Evolutionary conservation across 2,329 filamentous ascomycete species (phyloP), one percentile per base, ranked within the genome.

Genomic region (Fusarium circinatum): DNA sequence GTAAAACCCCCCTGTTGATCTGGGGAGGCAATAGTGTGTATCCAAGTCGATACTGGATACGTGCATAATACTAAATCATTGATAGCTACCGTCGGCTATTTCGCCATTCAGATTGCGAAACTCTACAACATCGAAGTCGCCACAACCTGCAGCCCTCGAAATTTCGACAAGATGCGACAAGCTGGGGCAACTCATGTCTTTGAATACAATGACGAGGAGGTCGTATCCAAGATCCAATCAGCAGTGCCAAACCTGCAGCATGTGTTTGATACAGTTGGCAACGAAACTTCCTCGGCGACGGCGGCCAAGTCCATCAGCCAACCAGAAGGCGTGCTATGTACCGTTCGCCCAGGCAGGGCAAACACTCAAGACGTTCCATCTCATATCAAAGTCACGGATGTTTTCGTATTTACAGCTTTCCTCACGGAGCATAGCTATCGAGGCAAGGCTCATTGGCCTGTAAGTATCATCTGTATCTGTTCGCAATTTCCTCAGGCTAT

Each of bases 331-430:
- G 51, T 52, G 1, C 58, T 86, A 2, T 86, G 84, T 61, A 86
- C 84, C 0, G 83, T 86, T 8, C 67, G 84, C 6, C 84, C 83
- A 0, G 83, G 82, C 2, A 85, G 84, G 52, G 80, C 78, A 0
- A 79, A 83, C 56, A 86, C 83, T 0, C 77, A 83, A 24, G 66
- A 79, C 42, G 82, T 85, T 0, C 67, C 78, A 0, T 55, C 74
- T 10, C 70, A 76, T 2, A 77, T 81, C 2, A 79, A 78, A 22
- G 80, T 86, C 3, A 83, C 81, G 0, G 84, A 85, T 74, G 83
- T 86, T 1, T 73, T 86, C 17, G 84, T 86, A 1, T 85, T 81
- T 76, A 85, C 83, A 1, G 82, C 81, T 0, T 86, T 86, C 44
- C 67, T 83, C 8, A 84, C 84, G 13, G 80, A 84, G 6, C 83